Evolutionary conservation across 2,329 filamentous ascomycete species (phyloP), one percentile per base, ranked within the genome.

Genomic region (Aspergillus glaucus): DNA sequence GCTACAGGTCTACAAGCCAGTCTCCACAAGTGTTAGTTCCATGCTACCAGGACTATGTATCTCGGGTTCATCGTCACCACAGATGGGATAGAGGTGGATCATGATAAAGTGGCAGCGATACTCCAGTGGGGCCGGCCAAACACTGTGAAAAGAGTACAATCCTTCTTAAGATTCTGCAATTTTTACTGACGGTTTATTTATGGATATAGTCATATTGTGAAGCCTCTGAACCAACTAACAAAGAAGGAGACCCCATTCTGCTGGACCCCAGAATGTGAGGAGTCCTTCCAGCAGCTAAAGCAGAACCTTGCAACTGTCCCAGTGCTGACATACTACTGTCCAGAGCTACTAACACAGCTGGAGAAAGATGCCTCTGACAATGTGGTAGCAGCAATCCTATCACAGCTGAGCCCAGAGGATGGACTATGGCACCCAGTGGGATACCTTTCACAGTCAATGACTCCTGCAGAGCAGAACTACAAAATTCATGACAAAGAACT

Each of bases 141-240:
- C 19, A 50, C 44, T 12, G 44, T 43, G 2, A n/a, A n/a, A 5
- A 30, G 32, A 53, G 19, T 55, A 61, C 53, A 57, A 50, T 46
- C 39, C 1, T 68, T 69, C 47, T n/a, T 69, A n/a, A 58, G 62
- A 10, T 66, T 69, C 42, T 51, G 46, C 2, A 67, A 69, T 34
- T 69, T 63, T 49, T 68, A 69, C 50, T 48, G 59, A 3, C 32
- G 51, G 7, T 68, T 68, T 44, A 39, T 39, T 10, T 9, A 39
- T 9, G 15, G 17, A 5, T 39, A 39, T 8, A 39, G 36, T 8
- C 17, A 3, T 6, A 17, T 39, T 2, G 36, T 15, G 2, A 10
- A 17, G 9, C 4, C 36, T 3, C 8, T 39, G 6, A 39, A 21
- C 6, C 14, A 43, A 6, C 46, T 61, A 1, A 59, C 46, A 4